These are phyloP conservation scores for Besnoitia besnoiti DNA, from an alignment of 169 alveolate species.

Conservation along the genomic window DNA sequence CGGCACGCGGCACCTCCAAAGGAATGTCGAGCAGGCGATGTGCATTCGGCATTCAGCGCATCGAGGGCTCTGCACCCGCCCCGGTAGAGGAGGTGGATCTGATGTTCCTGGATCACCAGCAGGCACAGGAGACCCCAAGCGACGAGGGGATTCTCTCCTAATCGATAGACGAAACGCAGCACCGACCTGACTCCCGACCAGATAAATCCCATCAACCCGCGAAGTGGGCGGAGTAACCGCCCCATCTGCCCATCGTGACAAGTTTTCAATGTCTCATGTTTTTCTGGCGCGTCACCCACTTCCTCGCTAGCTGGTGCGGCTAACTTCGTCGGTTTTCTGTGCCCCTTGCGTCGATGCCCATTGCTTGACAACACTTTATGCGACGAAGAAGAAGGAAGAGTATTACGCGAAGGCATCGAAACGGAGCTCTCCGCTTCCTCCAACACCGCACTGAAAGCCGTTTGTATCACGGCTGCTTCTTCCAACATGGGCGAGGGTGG, in stretches of 20 bases:
- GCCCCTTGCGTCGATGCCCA: neutral
- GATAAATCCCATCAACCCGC: neutral
- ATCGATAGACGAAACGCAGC: neutral
- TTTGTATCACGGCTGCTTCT: too few species aligned
- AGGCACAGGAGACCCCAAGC: constrained; percentile 8
- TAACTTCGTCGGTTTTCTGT: neutral
- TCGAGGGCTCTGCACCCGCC: neutral
- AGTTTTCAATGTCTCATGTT: neutral
- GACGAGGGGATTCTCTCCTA: constrained; percentile 1
- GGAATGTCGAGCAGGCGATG: too few species aligned
- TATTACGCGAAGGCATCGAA: too few species aligned
- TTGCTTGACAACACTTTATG: neutral
- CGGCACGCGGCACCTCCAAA: neutral
- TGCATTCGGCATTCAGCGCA: neutral
- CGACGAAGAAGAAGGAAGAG: too few species aligned
- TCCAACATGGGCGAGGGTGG: too few species aligned
- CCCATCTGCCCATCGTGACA: neutral
- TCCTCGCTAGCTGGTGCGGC: neutral
- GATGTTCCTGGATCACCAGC: neutral
- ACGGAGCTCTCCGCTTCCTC: too few species aligned
- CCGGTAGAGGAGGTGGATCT: neutral
- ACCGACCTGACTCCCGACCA: neutral
- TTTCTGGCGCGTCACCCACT: neutral
- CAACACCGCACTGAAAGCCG: too few species aligned
- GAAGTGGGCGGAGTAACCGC: neutral